These are phyloP conservation scores for Astrocystis sublimbata DNA, from an alignment of 495 filamentous ascomycete species.

Conservation along the genomic window DNA sequence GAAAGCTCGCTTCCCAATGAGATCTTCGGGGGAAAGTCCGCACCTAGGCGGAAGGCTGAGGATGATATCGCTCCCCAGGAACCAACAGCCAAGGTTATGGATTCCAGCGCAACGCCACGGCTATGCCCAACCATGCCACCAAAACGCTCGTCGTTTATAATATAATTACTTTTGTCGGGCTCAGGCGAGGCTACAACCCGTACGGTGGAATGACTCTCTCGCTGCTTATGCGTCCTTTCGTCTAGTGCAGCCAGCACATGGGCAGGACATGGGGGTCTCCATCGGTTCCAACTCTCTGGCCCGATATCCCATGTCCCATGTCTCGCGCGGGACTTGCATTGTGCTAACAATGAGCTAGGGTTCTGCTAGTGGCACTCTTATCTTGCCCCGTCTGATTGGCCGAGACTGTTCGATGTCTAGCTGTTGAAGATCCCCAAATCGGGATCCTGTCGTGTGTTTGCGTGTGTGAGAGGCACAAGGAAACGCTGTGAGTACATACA, in stretches of 20 bases:
- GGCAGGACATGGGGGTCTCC: conserved; percentile 7
- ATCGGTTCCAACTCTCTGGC: neutral
- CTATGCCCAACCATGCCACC: conserved; percentile 1
- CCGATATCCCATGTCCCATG: too few relatives aligned
- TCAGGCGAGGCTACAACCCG: neutral
- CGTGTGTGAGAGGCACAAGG: too few relatives aligned
- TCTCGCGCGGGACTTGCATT: conserved; percentile 15
- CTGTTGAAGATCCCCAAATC: conserved; percentile 13
- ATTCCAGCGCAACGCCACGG: conserved; percentile 9
- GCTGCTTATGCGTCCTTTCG: neutral
- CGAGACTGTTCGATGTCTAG: neutral
- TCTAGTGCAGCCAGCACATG: neutral
- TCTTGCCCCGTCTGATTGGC: conserved; percentile 13
- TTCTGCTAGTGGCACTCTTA: neutral
- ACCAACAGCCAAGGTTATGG: neutral
- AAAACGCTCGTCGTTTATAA: neutral
- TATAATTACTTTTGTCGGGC: conserved; percentile 9
- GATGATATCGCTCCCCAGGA: conserved; percentile 5
- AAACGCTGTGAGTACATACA: neutral
- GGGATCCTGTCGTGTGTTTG: conserved; percentile 8
- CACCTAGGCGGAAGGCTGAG: neutral
- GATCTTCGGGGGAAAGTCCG: neutral
- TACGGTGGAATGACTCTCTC: conserved; percentile 3
- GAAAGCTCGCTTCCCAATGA: too few relatives aligned
- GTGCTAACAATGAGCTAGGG: too few relatives aligned